Base-by-base conservation (phyloP, 768 basidiomycete species). In the Podaxis mareebaensis region DNA sequence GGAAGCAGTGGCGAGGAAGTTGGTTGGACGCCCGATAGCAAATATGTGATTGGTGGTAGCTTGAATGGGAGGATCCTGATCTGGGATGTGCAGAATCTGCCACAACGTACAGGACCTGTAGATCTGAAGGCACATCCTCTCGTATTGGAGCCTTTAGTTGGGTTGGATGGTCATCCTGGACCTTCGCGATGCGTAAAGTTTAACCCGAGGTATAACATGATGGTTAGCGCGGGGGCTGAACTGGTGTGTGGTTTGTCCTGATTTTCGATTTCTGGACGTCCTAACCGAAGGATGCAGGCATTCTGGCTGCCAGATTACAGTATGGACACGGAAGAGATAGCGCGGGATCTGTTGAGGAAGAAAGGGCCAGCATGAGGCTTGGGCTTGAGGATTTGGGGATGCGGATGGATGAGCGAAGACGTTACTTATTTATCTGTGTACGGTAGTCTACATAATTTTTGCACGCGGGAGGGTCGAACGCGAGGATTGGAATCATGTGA, bases 1-100 rank as follows among this genome's bases (percentile, higher is more conserved):
- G 95, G 95, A 1, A 86, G 84, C 61, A 96, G 94, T 64, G 93
- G 96, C 12, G 95, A 98, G 72, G 97, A 99, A 77, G 90, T 96
- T 3, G 84, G 85, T 11, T 99, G 94, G 93, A 95, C 93, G 2
- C 92, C 94, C 0, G 96, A 99, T 73, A 95, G 94, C 74, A 92
- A 92, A 73, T 99, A 84, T 69, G 82, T 99, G 48, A 74, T 97
- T 4, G 84, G 92, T 22, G 97, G 97, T 58, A 90, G 88, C 70
- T 81, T 91, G 33, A 89, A 96, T 71, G 97, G 97, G 51, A 87
- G 84, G 68, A 78, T 99, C n/a, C 74, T 83, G 53, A 77, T 96
- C 20, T 99, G 96, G 96, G 95, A 99, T 68, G 78, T 92, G 42
- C 82, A 90, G 67, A 82, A 81, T 67, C 73, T 92, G 61, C 86